Evolutionary conservation across 2,329 filamentous ascomycete genomes (phyloP), one percentile per base, ranked within the genome.

Genomic region (Colletotrichum shisoi): DNA sequence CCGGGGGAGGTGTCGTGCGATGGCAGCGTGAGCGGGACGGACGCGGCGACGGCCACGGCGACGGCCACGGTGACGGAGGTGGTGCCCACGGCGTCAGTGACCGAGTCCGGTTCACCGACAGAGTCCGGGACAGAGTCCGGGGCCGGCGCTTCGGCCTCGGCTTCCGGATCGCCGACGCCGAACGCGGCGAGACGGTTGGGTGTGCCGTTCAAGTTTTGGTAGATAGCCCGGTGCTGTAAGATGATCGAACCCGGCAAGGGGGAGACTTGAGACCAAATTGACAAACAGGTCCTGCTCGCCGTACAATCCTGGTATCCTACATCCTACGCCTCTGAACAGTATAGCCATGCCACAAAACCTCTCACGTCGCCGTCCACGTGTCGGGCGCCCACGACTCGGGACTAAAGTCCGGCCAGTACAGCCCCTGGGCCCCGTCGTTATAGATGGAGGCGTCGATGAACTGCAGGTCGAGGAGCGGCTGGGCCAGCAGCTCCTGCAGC

Each of bases 401-500:
- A 11, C 68, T 71, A 17, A 71, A 58, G 17, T 68, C 68, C 4
- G 69, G 68, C 69, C 69, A 71, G 48, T 71, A 71, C 5, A 71
- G 52, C 3, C 69, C 69, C 19, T 71, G 69, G 0, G 68, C 67
- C 6, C 67, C 65, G 11, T 71, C 68, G 1, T 71, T 61, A n/a
- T 70, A 66, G 8, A 70, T 62, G 2, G 68, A 70, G 2, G 63
- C 68, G 27, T 78, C 75, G 4, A 78, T 73, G n/a, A 78, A 78
- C 51, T 76, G 72, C 37, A 78, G 60, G 39, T 78, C 76, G 11
- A 77, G 39, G 1, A 76, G 71, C 0, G 76, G 74, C 67, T 78
- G 76, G 0, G 73, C 73, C 7, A 78, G 48, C 0, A 78, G 69
- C 21, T 78, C 76, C 31, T 79, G 76, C 39, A 79, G 39, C 2